Conservation (phyloP, 257 asterid species). For the Phtheirospermum japonicum region DNA sequence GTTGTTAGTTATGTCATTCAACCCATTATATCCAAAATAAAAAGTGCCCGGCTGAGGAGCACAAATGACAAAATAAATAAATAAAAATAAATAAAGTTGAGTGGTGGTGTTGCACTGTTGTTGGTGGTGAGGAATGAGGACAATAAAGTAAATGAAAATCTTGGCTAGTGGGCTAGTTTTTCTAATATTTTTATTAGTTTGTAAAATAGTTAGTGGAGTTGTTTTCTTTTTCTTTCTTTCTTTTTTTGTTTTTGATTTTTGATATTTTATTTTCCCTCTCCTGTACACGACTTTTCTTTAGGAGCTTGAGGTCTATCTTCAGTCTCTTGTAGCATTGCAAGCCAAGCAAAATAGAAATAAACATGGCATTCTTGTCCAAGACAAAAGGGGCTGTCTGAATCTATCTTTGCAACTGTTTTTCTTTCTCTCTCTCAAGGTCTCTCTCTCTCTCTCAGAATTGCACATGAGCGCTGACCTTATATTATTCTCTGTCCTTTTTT, state of each 20-base stretch:
- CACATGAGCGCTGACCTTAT: not conserved
- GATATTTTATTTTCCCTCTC: too few species aligned
- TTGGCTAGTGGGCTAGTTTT: not conserved
- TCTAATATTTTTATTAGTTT: not conserved
- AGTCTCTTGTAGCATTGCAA: constrained; percentile 17
- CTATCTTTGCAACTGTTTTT: constrained; percentile 7
- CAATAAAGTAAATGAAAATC: not conserved
- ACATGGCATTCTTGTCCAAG: constrained; percentile 28
- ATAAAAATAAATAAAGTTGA: not conserved
- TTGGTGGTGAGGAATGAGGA: too few species aligned
- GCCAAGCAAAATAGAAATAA: not conserved
- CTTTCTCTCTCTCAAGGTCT: constrained; percentile 22
- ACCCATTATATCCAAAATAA: too few species aligned
- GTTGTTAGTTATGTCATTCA: too few species aligned
- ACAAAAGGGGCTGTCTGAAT: constrained; percentile 28
- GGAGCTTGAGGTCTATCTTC: not conserved
- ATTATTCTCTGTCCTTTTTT: not conserved
- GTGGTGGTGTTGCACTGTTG: not conserved
- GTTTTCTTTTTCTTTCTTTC: too few species aligned
- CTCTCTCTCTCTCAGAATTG: constrained; percentile 21
- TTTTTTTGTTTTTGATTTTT: too few species aligned
- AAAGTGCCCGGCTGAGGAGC: too few species aligned
- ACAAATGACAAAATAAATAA: too few species aligned
- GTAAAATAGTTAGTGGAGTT: too few species aligned
- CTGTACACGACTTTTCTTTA: not conserved